Evolutionary conservation across 306 rosid species (phyloP).

Genomic region (Senna siamea): DNA sequence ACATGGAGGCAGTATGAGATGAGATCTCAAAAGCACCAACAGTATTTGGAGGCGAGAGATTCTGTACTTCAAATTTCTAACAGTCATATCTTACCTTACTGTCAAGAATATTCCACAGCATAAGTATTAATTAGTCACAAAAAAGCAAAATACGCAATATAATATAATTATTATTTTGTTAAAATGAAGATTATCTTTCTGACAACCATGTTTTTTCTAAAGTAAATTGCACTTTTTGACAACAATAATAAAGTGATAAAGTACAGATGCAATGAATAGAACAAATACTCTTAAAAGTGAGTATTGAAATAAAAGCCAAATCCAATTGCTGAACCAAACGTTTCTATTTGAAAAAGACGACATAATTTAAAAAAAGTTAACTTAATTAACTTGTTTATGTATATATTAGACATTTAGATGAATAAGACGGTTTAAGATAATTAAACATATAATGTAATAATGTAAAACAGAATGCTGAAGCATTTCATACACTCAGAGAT

Average conservation of each 20-base stretch:
- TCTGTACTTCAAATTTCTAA: conserved; percentile 63
- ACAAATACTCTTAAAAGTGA: not conserved
- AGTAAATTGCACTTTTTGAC: conserved; percentile 6
- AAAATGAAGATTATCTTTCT: conserved; percentile 1
- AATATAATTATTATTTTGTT: not conserved
- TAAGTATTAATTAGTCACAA: not conserved
- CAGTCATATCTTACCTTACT: conserved; percentile 38
- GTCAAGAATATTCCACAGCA: conserved; percentile 49
- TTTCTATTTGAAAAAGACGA: not conserved
- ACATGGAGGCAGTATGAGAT: conserved; percentile 35
- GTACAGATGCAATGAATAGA: conserved; percentile 14
- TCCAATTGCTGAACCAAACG: not conserved
- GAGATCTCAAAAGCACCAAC: conserved; percentile 61
- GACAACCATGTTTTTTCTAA: conserved; percentile 1
- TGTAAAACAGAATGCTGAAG: not conserved
- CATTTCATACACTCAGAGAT: not conserved
- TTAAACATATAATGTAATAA: not conserved
- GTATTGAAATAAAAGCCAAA: not conserved
- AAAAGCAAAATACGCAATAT: not conserved
- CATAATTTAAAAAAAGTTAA: not conserved
- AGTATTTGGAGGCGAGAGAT: conserved; percentile 43
- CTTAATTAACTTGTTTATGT: not conserved
- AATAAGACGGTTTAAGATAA: not conserved
- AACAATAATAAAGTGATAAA: not conserved
- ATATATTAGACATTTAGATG: not conserved